Conservation (phyloP, 306 rosid species). For the Cucurbita pepo region DNA sequence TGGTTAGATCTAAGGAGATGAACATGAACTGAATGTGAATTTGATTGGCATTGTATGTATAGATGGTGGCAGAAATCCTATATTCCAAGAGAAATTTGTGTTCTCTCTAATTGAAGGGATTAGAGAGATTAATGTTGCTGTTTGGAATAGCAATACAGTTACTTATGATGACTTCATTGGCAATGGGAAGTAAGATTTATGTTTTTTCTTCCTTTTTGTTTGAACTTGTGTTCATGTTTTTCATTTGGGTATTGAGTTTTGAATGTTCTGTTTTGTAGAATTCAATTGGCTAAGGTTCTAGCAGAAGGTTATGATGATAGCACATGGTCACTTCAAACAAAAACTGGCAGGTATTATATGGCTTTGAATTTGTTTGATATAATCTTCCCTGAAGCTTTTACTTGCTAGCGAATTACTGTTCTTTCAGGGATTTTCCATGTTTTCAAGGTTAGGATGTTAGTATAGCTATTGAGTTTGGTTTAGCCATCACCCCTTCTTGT, state of each 20-base stretch:
- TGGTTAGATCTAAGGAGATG: slow-evolving; percentile 1
- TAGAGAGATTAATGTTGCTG: slow-evolving; percentile 44
- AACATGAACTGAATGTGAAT: not conserved
- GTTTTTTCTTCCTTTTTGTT: not conserved
- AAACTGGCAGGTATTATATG: slow-evolving; percentile 51
- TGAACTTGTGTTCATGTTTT: slow-evolving; percentile 1
- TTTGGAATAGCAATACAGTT: slow-evolving; percentile 82
- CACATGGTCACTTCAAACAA: slow-evolving; percentile 67
- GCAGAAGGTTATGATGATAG: slow-evolving; percentile 68
- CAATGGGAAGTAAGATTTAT: slow-evolving; percentile 39
- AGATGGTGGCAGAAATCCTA: slow-evolving; percentile 69
- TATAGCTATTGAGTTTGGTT: not conserved
- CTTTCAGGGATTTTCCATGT: not conserved
- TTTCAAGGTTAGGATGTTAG: not conserved
- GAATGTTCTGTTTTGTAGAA: slow-evolving; percentile 15
- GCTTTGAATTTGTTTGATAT: not conserved
- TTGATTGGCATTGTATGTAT: not conserved
- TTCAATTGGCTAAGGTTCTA: slow-evolving; percentile 60
- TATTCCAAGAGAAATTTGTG: slow-evolving; percentile 63
- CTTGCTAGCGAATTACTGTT: not conserved
- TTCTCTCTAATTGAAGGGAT: slow-evolving; percentile 68
- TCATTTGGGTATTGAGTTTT: not conserved
- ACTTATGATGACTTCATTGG: slow-evolving; percentile 69
- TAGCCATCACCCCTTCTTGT: not conserved
- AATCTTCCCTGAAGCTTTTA: not conserved